Base-by-base conservation (phyloP, 257 asterid genomes). In the Leptodermis oblonga region DNA sequence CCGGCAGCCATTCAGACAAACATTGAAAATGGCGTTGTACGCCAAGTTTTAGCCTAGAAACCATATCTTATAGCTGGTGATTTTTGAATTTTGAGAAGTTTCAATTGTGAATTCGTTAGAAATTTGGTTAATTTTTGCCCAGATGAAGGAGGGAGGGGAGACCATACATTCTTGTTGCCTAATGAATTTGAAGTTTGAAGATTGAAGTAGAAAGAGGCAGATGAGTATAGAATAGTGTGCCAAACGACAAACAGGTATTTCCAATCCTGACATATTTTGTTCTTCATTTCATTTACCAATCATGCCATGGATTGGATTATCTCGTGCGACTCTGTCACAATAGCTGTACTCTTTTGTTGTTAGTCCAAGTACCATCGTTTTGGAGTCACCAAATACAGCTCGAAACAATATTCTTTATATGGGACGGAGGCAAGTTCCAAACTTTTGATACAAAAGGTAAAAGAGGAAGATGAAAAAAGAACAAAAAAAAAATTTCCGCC, bases 181-280 rank as follows among this genome's bases (percentile, higher is more conserved):
- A 23, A 48, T 48, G 53, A 15, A n/a, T n/a, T n/a, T n/a, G n/a
- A n/a, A n/a, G n/a, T n/a, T n/a, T n/a, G n/a, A n/a, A n/a, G n/a
- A n/a, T 41, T 41, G 62, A 23, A n/a, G 25, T 55, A 65, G n/a
- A n/a, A n/a, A n/a, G n/a, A n/a, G n/a, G n/a, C n/a, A n/a, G n/a
- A n/a, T n/a, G 7, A 64, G 41, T 41, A 25, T 69, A 6, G 68
- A 43, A 14, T 17, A 63, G 68, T 1, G 79, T 63, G 75, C 73
- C 78, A 69, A 62, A 12, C 42, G 61, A 61, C 53, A 42, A 15
- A 26, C 14, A 22, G 42, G 58, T 49, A 8, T 41, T 25, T 34
- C 67, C 45, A 34, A n/a, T 18, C 70, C 65, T 53, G 66, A 26
- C 71, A 72, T 15, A 25, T 51, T 68, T 62, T 43, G 71, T 34